Evolutionary conservation across 2,329 filamentous ascomycete species (phyloP).

Genomic region (Calonectria pseudoturangicola): DNA sequence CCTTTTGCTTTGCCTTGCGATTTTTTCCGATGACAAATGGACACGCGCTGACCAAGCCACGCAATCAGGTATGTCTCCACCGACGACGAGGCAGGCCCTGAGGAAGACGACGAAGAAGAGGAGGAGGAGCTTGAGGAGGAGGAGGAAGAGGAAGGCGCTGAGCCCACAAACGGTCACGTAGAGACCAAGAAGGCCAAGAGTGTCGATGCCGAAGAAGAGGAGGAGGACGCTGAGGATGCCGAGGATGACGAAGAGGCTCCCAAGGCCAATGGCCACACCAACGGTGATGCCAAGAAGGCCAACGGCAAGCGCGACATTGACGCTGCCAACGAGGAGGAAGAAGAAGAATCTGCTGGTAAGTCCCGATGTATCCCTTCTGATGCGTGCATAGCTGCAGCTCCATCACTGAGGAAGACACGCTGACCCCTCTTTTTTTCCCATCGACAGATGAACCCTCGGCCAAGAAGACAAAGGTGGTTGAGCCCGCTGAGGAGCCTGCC

Average conservation of each 20-base stretch:
- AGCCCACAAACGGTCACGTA: conserved; percentile 47
- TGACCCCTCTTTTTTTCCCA: conserved; percentile 2
- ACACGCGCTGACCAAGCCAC: conserved; percentile 42
- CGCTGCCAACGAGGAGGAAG: conserved; percentile 25
- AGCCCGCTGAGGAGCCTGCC: conserved; percentile 48
- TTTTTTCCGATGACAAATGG: conserved; percentile 26
- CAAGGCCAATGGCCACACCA: conserved; percentile 53
- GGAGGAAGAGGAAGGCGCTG: conserved; percentile 57
- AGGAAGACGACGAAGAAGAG: conserved; percentile 60
- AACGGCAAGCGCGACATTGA: conserved; percentile 41
- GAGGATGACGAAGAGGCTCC: conserved; percentile 54
- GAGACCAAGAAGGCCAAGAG: conserved; percentile 49
- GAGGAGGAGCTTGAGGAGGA: conserved; percentile 59
- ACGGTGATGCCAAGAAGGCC: conserved; percentile 50
- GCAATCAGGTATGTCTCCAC: conserved; percentile 59
- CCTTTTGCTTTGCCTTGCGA: conserved; percentile 7
- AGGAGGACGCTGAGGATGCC: conserved; percentile 52
- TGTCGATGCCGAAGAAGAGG: conserved; percentile 60
- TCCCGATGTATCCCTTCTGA: background rate
- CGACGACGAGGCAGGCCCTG: conserved; percentile 61
- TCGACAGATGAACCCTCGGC: conserved; percentile 29
- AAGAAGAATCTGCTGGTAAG: conserved; percentile 32
- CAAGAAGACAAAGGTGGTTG: conserved; percentile 44
- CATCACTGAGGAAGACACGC: background rate
- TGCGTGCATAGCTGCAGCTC: background rate